phyloP scores from a whole-genome alignment of 1,139 yeast species.

The Diutina neorugosa region DNA sequence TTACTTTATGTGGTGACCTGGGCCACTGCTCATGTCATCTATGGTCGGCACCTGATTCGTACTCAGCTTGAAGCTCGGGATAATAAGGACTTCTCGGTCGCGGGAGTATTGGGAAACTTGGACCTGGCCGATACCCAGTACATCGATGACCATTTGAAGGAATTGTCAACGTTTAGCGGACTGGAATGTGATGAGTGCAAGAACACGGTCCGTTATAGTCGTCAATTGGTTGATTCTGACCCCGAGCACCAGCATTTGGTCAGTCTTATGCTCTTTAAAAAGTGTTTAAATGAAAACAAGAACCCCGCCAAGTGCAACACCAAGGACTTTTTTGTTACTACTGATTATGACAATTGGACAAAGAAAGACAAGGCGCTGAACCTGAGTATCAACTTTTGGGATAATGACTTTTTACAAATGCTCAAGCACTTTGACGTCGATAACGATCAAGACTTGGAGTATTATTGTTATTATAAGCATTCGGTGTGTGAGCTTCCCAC shows the following conservation, averaged over 20 bases:
- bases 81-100: background rate
- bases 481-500: conserved; percentile 9
- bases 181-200: conserved; percentile 26
- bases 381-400: conserved; percentile 21
- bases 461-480: conserved; percentile 10
- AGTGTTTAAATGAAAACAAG: conserved; percentile 21
- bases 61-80: background rate
- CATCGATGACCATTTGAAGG: conserved; percentile 16
- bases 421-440: conserved; percentile 14
- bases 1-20: background rate
- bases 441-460: conserved; percentile 4
- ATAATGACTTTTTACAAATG: conserved; percentile 29
- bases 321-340: conserved; percentile 27
- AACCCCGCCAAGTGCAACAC: conserved; percentile 22
- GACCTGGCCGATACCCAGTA: conserved; percentile 17
- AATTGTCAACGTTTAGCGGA: conserved; percentile 16
- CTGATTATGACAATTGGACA: conserved; percentile 14
- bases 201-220: conserved; percentile 21
- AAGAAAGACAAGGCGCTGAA: background rate
- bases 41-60: background rate
- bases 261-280: conserved; percentile 23
- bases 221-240: conserved; percentile 15
- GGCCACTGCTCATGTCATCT: background rate
- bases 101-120: background rate
- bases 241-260: conserved; percentile 27